Evolutionary conservation across 495 filamentous ascomycete genomes (phyloP).

Genomic region (Penicillium turbatum): DNA sequence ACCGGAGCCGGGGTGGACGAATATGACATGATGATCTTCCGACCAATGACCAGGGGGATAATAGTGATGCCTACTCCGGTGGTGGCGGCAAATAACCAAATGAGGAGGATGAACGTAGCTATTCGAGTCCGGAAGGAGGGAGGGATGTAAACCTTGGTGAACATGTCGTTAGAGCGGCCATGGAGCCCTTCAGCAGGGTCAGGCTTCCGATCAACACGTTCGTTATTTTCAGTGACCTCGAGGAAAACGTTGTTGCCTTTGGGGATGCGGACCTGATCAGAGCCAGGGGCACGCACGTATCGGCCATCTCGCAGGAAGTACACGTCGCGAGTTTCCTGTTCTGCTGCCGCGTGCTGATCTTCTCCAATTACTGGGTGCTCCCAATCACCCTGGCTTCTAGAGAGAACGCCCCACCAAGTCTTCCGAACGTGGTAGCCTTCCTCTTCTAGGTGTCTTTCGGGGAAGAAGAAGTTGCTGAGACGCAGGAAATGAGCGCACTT

Average conservation of each 20-base stretch:
- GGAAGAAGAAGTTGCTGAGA: conserved; percentile 89
- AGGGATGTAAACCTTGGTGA: conserved; percentile 83
- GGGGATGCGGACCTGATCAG: conserved; percentile 88
- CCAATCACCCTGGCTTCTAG: conserved; percentile 45
- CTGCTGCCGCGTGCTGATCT: conserved; percentile 28
- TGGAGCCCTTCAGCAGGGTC: conserved; percentile 63
- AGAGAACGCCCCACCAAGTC: conserved; percentile 51
- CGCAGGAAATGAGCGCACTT: conserved; percentile 75
- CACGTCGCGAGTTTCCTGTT: conserved; percentile 36
- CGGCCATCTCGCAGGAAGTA: conserved; percentile 69
- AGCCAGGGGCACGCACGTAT: conserved; percentile 85
- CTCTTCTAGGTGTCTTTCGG: conserved; percentile 73
- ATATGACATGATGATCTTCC: conserved; percentile 63
- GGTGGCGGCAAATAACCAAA: conserved; percentile 92
- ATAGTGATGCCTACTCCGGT: conserved; percentile 87
- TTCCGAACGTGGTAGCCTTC: conserved; percentile 62
- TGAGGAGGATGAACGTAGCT: conserved; percentile 76
- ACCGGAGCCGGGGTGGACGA: conserved; percentile 64
- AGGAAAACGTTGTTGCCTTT: conserved; percentile 79
- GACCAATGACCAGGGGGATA: conserved; percentile 81
- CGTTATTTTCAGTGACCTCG: conserved; percentile 68
- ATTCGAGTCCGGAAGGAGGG: conserved; percentile 78
- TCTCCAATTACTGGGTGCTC: conserved; percentile 44
- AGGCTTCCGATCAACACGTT: conserved; percentile 53
- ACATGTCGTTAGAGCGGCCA: conserved; percentile 59